Evolutionary conservation across 352 stramenopile species (phyloP).

Genomic region (Pythium dissimile): DNA sequence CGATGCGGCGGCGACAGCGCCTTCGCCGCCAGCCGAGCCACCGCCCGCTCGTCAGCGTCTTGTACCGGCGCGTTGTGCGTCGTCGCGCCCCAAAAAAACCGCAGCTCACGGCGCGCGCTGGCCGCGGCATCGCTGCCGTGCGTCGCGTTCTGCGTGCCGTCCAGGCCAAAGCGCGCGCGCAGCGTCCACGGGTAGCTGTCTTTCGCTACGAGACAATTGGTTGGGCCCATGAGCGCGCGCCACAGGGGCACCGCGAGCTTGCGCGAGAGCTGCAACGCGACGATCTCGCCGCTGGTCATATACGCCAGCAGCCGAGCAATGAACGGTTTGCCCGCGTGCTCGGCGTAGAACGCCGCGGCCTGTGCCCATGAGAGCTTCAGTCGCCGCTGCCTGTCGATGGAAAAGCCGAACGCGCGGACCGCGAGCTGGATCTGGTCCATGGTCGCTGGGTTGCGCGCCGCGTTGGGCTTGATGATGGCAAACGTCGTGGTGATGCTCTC

Average conservation of each 20-base stretch:
- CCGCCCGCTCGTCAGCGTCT: neutral
- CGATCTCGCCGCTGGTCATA: constrained; percentile 69
- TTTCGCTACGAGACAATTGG: constrained; percentile 52
- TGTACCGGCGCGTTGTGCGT: constrained; percentile 1
- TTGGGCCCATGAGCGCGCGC: constrained; percentile 74
- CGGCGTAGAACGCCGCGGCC: constrained; percentile 54
- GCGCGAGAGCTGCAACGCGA: constrained; percentile 44
- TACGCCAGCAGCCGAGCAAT: constrained; percentile 52
- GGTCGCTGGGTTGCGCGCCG: constrained; percentile 24
- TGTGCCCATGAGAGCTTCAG: constrained; percentile 41
- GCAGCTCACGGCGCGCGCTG: constrained; percentile 62
- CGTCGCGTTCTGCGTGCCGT: constrained; percentile 76
- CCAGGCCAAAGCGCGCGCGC: constrained; percentile 72
- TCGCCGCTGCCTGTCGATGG: constrained; percentile 35
- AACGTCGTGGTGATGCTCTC: constrained; percentile 34
- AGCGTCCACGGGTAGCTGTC: constrained; percentile 51
- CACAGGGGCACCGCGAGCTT: constrained; percentile 57
- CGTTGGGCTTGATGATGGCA: constrained; percentile 64
- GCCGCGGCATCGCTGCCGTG: constrained; percentile 67
- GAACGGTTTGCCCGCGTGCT: constrained; percentile 61
- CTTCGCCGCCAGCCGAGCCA: neutral
- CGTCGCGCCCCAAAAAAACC: constrained; percentile 67
- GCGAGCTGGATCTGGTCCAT: constrained; percentile 34
- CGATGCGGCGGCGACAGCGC: constrained; percentile 7
- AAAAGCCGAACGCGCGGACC: constrained; percentile 48